Conservation (phyloP, 2,329 filamentous ascomycete species). For the Alternaria atra region DNA sequence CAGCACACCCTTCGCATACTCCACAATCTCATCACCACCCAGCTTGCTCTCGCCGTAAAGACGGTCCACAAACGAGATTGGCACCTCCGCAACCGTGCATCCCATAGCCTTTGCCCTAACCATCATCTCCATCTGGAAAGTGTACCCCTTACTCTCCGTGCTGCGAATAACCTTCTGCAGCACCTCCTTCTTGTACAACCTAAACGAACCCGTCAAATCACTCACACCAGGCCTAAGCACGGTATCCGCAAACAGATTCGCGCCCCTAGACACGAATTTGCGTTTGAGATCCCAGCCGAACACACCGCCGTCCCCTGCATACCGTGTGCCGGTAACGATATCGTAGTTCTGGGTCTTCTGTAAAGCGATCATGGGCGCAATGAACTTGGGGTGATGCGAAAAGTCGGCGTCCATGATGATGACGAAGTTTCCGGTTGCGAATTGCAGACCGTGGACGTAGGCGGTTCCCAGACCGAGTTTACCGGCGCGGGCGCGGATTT, state of each 20-base stretch:
- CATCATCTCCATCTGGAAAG: conserved; percentile 99
- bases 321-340: conserved; percentile 95
- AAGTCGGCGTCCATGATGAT: conserved; percentile 99
- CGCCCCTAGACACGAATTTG: conserved; percentile 80
- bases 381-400: conserved; percentile 99
- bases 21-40: conserved; percentile 92
- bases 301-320: conserved; percentile 84
- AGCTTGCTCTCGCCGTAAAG: conserved; percentile 96
- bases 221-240: conserved; percentile 92
- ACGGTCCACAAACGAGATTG: conserved; percentile 91
- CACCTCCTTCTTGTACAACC: conserved; percentile 90
- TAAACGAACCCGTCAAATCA: conserved; percentile 93
- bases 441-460: conserved; percentile 94
- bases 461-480: conserved; percentile 97
- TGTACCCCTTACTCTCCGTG: conserved; percentile 96
- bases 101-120: conserved; percentile 96
- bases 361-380: conserved; percentile 87
- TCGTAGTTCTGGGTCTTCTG: conserved; percentile 85
- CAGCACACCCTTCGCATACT: conserved; percentile 79
- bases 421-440: conserved; percentile 89
- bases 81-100: conserved; percentile 91
- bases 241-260: conserved; percentile 95
- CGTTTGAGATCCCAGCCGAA: conserved; percentile 94
- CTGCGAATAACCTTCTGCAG: conserved; percentile 88
- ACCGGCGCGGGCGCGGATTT: conserved; percentile 87